Evolutionary conservation across 345 rosid species (phyloP).

Genomic region (Physaria fendleri): DNA sequence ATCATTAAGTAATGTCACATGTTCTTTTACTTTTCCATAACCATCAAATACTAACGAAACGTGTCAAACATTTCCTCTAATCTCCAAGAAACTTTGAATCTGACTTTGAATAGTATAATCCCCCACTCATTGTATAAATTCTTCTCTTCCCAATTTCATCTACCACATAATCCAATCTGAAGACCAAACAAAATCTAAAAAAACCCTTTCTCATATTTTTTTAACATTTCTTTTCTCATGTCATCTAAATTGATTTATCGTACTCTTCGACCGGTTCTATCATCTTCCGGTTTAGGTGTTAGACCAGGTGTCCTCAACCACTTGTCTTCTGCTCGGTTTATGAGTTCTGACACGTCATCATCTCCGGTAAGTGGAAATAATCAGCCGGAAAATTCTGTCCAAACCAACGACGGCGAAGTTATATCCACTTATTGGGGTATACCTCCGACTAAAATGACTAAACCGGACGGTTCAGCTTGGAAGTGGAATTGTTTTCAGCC

Average conservation of each 20-base stretch:
- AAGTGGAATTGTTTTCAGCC: slow-evolving; percentile 67
- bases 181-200: not conserved
- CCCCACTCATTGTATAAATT: slow-evolving; percentile 10
- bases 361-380: not conserved
- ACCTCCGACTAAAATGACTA: slow-evolving; percentile 37
- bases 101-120: slow-evolving; percentile 11
- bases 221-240: not conserved
- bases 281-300: slow-evolving; percentile 25
- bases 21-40: slow-evolving; percentile 12
- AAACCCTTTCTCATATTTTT: not conserved
- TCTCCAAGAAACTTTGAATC: slow-evolving; percentile 29
- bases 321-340: not conserved
- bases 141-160: not conserved
- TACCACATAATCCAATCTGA: not conserved
- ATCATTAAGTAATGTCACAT: not conserved
- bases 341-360: slow-evolving; percentile 19
- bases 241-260: too few relatives aligned
- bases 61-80: slow-evolving; percentile 21
- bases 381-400: slow-evolving; percentile 7
- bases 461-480: slow-evolving; percentile 61
- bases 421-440: slow-evolving; percentile 57
- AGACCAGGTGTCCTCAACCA: slow-evolving; percentile 1
- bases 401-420: slow-evolving; percentile 20
- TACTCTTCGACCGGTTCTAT: slow-evolving; percentile 25
- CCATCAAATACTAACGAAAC: not conserved